Conservation (phyloP, 495 filamentous ascomycete species). For the Copromyces sp. region DNA sequence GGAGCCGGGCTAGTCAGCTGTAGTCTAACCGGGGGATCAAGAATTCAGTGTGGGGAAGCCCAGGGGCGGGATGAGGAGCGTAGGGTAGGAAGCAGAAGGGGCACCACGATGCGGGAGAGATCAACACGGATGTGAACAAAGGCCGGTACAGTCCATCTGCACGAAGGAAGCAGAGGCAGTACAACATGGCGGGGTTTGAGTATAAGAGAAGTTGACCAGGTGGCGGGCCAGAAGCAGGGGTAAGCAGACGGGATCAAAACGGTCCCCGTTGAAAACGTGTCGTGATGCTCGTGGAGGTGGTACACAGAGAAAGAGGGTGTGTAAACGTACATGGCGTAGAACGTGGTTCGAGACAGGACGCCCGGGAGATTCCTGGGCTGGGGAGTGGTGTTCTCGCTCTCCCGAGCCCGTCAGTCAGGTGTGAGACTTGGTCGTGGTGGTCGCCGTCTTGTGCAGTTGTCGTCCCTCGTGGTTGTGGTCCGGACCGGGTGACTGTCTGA, state of each 20-base stretch:
- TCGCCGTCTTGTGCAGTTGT: neutral
- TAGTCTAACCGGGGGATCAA: slow-evolving; percentile 36
- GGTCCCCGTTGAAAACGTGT: slow-evolving; percentile 22
- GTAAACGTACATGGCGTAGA: slow-evolving; percentile 18
- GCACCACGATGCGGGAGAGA: slow-evolving; percentile 30
- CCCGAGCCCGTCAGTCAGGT: slow-evolving; percentile 9
- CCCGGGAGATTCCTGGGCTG: neutral
- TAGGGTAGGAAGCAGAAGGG: slow-evolving; percentile 32
- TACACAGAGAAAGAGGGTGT: slow-evolving; percentile 20
- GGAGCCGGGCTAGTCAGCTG: slow-evolving; percentile 25
- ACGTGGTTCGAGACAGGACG: slow-evolving; percentile 8
- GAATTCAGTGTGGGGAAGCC: slow-evolving; percentile 31
- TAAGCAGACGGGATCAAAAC: slow-evolving; percentile 16
- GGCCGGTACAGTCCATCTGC: slow-evolving; percentile 26
- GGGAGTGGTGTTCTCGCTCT: slow-evolving; percentile 6
- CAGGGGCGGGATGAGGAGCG: slow-evolving; percentile 32
- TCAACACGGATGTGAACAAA: slow-evolving; percentile 31
- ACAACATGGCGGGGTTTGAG: slow-evolving; percentile 33
- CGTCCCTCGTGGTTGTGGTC: slow-evolving; percentile 3
- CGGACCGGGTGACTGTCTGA: neutral
- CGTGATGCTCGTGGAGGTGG: neutral
- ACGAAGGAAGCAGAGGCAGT: slow-evolving; percentile 24
- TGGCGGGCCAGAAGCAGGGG: slow-evolving; percentile 20
- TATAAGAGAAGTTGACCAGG: slow-evolving; percentile 14
- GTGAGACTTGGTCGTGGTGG: neutral